Evolutionary conservation across 169 alveolate genomes (phyloP), one percentile per base, ranked within the genome.

Genomic region (Prorocentrum cordatum): DNA sequence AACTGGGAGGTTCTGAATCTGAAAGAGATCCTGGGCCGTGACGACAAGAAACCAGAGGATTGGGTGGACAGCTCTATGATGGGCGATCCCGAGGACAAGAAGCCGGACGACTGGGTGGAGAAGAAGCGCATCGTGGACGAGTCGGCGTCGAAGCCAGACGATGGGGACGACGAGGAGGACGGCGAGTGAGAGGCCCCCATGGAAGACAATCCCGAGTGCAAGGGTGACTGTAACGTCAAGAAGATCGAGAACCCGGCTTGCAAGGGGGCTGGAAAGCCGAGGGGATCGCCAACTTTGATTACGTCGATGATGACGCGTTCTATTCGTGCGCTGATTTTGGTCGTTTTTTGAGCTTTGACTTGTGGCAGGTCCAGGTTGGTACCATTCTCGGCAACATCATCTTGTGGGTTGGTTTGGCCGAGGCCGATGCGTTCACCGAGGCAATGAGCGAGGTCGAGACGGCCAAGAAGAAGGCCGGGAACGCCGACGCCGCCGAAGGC

Each of bases 71-170:
- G 14, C 32, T n/a, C n/a, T n/a, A n/a, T 66, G 75, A 66, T 66
- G 75, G 75, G 18, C 9, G 75, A 66, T 26, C 75, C 75, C 47
- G 75, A 66, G 39, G 75, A 66, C 47, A 66, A 66, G 75, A 66
- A 66, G 47, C 75, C 75, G 29, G 75, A 66, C 29, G 75, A 66
- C 47, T 66, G 75, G 75, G 75, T 66, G 1, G 75, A 66, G 27
- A 29, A 29, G 27, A 47, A 39, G 26, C 7, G 32, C 29, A 66
- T 66, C 47, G 50, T 26, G 5, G 75, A 66, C 27, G 47, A 26
- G 75, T 18, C 26, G 45, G 75, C 75, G n/a, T 29, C 39, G 5
- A 18, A 66, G 22, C 75, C 75, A 4, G 75, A 66, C 47, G 75
- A 66, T 18, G 26, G 75, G 75, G 75, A 66, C 75, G 45, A 26